Conservation (phyloP, 352 stramenopile species). For the Phytophthora hibernalis region DNA sequence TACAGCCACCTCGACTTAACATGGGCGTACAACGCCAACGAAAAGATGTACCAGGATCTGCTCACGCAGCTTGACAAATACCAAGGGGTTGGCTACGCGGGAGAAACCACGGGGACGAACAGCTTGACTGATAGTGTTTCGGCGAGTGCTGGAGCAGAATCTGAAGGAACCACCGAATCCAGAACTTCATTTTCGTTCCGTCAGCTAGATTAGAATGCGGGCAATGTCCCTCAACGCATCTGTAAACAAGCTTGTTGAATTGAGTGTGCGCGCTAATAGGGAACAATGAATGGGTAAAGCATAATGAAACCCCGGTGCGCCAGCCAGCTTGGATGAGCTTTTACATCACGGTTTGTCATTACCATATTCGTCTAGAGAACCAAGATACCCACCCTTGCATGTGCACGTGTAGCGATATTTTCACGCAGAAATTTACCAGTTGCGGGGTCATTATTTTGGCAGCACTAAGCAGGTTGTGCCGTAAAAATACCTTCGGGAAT, state of each 20-base stretch:
- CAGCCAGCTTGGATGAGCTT: no score
- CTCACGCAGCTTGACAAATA: constrained; percentile 48
- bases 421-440: no score
- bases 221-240: background rate
- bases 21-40: constrained; percentile 51
- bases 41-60: constrained; percentile 56
- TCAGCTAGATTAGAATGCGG: constrained; percentile 19
- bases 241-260: no score
- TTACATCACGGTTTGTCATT: no score
- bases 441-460: background rate
- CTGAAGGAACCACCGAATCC: constrained; percentile 4
- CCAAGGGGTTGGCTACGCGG: constrained; percentile 41
- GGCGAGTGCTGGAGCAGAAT: background rate
- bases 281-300: no score
- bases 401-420: no score
- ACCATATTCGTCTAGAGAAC: no score
- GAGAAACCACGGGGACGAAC: background rate
- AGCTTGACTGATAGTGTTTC: background rate
- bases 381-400: no score
- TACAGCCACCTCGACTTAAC: constrained; percentile 67
- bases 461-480: background rate
- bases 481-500: constrained; percentile 29
- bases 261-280: no score
- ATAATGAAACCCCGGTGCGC: no score
- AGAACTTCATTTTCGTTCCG: constrained; percentile 29